Evolutionary conservation across 441 rosid genomes (phyloP).

Genomic region (Bocquillonia castaneifolia): DNA sequence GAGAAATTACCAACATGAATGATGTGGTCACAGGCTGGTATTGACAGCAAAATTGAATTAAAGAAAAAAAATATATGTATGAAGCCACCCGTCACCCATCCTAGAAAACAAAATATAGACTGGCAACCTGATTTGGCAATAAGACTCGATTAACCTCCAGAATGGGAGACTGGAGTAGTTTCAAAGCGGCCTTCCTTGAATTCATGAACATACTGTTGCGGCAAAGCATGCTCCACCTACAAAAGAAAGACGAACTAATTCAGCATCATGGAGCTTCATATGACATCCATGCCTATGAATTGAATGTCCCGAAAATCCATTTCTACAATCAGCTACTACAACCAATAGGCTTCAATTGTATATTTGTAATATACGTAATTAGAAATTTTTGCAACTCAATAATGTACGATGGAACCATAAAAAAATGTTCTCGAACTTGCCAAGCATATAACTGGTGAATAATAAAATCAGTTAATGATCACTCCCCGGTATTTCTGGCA

Average conservation of each 20-base stretch:
- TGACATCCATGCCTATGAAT: not conserved
- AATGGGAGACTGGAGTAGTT: constrained; percentile 86
- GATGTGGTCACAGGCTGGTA: constrained; percentile 15
- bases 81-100: constrained; percentile 24
- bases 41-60: constrained; percentile 25
- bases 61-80: constrained; percentile 8
- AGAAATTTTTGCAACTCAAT: not conserved
- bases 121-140: constrained; percentile 16
- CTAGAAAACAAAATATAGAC: constrained; percentile 22
- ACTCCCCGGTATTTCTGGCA: not conserved
- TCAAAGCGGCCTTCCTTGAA: constrained; percentile 66
- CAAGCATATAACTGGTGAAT: not conserved
- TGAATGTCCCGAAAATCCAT: not conserved
- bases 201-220: constrained; percentile 69
- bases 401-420: not conserved
- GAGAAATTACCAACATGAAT: constrained; percentile 8
- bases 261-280: not conserved
- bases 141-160: constrained; percentile 55
- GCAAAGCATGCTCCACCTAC: constrained; percentile 88
- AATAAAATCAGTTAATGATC: not conserved
- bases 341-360: not conserved
- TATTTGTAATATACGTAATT: no score
- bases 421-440: not conserved
- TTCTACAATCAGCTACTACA: not conserved
- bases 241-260: constrained; percentile 14